Evolutionary conservation across 1,284 basidiomycete species (phyloP).

Genomic region (Ceratobasidium sp.): DNA sequence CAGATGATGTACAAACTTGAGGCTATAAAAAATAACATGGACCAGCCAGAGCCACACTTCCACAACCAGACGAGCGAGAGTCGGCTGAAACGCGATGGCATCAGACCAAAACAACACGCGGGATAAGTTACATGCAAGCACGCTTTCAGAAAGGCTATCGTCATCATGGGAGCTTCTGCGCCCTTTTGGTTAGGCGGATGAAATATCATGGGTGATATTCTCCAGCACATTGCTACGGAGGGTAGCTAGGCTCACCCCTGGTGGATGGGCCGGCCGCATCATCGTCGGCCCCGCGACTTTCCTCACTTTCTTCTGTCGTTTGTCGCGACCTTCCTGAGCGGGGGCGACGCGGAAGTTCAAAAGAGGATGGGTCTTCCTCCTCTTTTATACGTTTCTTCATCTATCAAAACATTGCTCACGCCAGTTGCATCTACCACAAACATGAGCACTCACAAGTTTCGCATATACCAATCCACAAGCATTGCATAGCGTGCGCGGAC

Average conservation of each 20-base stretch:
- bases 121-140: constrained; percentile 6
- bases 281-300: not conserved
- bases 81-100: not conserved
- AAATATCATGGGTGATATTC: not conserved
- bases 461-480: constrained; percentile 84
- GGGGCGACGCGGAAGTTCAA: constrained; percentile 15
- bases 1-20: not conserved
- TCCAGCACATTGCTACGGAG: constrained; percentile 19
- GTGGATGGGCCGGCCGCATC: constrained; percentile 35
- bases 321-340: constrained; percentile 31
- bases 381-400: constrained; percentile 43
- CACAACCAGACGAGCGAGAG: not conserved
- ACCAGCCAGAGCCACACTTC: not conserved
- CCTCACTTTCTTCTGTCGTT: constrained; percentile 41
- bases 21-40: not conserved
- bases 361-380: constrained; percentile 21
- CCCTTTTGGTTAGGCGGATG: not conserved
- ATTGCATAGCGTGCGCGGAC: constrained; percentile 80
- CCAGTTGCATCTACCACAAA: not conserved
- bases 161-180: not conserved
- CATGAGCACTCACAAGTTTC: constrained; percentile 68
- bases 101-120: not conserved
- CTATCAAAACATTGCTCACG: not conserved
- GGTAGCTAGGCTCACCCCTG: constrained; percentile 8
- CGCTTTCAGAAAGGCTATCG: not conserved